phyloP scores from a whole-genome alignment of 2,329 filamentous ascomycete species.

The Claviceps africana region DNA sequence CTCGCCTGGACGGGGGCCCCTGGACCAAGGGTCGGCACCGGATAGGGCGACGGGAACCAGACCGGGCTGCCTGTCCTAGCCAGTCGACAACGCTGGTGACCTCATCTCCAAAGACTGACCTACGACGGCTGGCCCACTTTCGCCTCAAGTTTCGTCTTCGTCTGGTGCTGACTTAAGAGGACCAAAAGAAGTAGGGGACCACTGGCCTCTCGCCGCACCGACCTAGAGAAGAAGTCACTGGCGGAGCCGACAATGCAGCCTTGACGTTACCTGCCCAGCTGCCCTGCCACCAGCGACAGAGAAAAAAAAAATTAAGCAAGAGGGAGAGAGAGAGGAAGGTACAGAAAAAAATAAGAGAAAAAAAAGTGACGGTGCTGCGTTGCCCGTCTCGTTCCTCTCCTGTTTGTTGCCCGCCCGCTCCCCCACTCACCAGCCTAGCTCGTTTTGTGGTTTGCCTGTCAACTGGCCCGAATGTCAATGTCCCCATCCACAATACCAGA shows the following conservation, averaged over 20 bases:
- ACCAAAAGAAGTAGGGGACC: too few species aligned
- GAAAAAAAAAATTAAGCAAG: too few species aligned
- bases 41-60: not conserved
- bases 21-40: not conserved
- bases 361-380: not conserved
- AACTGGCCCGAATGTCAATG: not conserved
- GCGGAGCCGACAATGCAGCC: not conserved
- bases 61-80: not conserved
- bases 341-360: not conserved
- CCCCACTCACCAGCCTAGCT: not conserved
- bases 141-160: not conserved
- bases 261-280: not conserved
- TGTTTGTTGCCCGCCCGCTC: not conserved
- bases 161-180: too few species aligned
- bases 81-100: slow-evolving; percentile 1
- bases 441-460: not conserved
- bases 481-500: not conserved
- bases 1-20: too few species aligned
- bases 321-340: too few species aligned
- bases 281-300: too few species aligned
- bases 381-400: not conserved
- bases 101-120: not conserved
- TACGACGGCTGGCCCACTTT: not conserved
- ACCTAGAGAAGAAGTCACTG: not conserved
- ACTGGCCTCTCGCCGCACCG: not conserved